Conservation (phyloP, 306 rosid genomes). For the Cucurbita ficifolia region DNA sequence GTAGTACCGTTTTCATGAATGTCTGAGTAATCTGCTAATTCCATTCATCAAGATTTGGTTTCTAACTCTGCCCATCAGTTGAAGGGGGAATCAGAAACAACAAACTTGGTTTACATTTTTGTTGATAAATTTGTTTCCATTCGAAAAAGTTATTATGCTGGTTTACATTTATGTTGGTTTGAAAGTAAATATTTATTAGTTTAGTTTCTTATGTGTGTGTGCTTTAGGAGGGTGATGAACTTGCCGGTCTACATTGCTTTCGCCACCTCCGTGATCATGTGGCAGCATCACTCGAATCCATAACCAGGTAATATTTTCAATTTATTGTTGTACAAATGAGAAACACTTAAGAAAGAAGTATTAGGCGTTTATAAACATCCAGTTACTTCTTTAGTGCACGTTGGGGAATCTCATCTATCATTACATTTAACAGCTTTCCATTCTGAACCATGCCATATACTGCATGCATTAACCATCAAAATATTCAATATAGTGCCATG, state of each 20-base stretch:
- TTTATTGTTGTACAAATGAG: background rate
- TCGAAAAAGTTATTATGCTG: background rate
- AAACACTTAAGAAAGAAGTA: background rate
- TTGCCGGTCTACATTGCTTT: constrained; percentile 92
- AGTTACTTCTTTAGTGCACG: background rate
- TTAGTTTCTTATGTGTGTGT: constrained; percentile 15
- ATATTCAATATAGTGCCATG: background rate
- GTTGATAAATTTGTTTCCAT: background rate
- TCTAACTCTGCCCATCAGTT: background rate
- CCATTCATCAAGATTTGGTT: background rate
- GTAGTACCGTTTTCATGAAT: background rate
- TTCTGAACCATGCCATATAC: background rate
- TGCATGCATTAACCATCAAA: background rate
- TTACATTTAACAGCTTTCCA: background rate
- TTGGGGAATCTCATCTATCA: background rate
- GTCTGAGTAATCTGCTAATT: background rate
- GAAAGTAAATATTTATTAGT: background rate
- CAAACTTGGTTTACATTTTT: background rate
- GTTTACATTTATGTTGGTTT: too few species aligned
- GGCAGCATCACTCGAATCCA: constrained; percentile 73
- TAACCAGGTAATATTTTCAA: constrained; percentile 56
- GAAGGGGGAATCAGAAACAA: background rate
- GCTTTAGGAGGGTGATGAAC: constrained; percentile 89
- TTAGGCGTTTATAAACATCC: background rate
- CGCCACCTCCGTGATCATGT: constrained; percentile 91